phyloP scores from a whole-genome alignment of 305 asterid species.

The Fraxinus greggii region DNA sequence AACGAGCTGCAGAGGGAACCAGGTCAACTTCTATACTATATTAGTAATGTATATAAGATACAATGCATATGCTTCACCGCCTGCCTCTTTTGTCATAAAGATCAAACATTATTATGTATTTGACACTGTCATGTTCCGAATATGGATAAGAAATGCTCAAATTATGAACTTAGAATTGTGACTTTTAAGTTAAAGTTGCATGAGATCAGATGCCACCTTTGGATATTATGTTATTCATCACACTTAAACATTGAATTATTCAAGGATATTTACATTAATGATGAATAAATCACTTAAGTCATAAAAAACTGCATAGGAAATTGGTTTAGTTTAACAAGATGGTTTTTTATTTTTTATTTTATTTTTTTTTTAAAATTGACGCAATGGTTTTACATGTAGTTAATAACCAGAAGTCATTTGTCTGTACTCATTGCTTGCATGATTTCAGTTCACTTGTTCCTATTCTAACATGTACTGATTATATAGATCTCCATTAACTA shows the following conservation, averaged over 20 bases:
- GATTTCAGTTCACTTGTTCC: neutral
- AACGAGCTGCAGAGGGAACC: neutral
- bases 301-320: neutral
- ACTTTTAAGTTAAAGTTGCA: neutral
- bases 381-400: neutral
- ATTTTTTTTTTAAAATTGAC: neutral
- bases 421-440: neutral
- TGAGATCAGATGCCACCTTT: neutral
- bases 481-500: neutral
- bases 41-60: neutral
- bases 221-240: neutral
- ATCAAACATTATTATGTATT: neutral
- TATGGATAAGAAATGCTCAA: neutral
- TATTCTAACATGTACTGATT: neutral
- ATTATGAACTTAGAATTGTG: neutral
- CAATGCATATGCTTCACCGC: neutral
- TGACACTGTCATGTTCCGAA: neutral
- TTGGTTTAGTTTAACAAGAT: neutral
- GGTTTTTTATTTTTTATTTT: too few relatives aligned
- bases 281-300: too few relatives aligned
- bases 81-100: neutral
- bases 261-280: neutral
- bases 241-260: too few relatives aligned
- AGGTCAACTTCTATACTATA: neutral
- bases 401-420: neutral